phyloP scores from a whole-genome alignment of 306 rosid genomes.

The Oemleria cerasiformis region DNA sequence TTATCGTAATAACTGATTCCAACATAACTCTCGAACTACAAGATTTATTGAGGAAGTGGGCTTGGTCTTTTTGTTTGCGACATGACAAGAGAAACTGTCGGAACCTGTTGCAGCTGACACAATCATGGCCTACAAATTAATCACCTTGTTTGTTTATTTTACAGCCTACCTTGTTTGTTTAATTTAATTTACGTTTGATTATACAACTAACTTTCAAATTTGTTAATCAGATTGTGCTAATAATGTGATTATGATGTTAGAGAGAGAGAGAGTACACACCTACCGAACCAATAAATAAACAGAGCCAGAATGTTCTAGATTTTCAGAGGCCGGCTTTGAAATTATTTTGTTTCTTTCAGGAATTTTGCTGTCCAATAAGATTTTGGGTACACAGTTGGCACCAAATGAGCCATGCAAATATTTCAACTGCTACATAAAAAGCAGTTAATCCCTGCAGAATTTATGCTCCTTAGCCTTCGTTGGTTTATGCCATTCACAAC shows the following conservation, averaged over 20 bases:
- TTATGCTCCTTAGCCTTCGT: background rate
- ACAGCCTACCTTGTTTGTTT: too few species aligned
- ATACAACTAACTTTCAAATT: background rate
- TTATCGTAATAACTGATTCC: too few species aligned
- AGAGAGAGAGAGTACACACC: background rate
- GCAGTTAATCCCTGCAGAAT: background rate
- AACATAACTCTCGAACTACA: too few species aligned
- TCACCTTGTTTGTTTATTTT: too few species aligned
- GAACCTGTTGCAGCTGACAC: constrained; percentile 19
- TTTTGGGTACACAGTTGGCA: constrained; percentile 15
- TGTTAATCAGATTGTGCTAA: background rate
- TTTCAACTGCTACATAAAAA: background rate
- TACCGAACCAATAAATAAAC: constrained; percentile 25
- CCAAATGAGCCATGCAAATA: background rate
- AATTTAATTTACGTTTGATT: too few species aligned
- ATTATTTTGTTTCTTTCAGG: constrained; percentile 9
- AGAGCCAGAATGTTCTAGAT: constrained; percentile 35
- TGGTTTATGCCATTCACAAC: too few species aligned
- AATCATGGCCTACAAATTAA: background rate
- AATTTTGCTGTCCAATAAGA: constrained; percentile 21
- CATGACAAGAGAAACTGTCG: background rate
- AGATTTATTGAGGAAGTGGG: too few species aligned
- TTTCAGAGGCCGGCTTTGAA: constrained; percentile 31
- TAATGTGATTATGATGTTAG: background rate
- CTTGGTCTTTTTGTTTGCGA: too few species aligned